phyloP scores from a whole-genome alignment of 2,329 filamentous ascomycete species.

The Colletotrichum filicis region DNA sequence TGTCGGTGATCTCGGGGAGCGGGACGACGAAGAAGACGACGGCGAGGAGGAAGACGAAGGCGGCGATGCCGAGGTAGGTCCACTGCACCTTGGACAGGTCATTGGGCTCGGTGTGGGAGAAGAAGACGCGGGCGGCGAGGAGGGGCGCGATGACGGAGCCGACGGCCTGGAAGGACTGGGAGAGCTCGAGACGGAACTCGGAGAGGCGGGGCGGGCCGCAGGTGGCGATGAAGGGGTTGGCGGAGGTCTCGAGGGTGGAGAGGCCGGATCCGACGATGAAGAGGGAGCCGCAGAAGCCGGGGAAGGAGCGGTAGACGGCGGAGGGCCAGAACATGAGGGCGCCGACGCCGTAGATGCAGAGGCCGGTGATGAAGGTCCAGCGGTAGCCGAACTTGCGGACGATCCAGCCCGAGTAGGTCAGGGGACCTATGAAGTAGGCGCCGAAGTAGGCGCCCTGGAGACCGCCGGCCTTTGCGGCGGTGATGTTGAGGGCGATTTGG shows the following conservation, averaged over 20 bases:
- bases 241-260: conserved; percentile 67
- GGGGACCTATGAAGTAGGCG: conserved; percentile 51
- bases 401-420: conserved; percentile 59
- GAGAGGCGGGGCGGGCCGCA: conserved; percentile 69
- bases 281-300: conserved; percentile 69
- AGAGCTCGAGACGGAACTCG: conserved; percentile 68
- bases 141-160: conserved; percentile 69
- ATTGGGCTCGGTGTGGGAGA: conserved; percentile 61
- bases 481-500: conserved; percentile 56
- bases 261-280: conserved; percentile 54
- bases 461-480: conserved; percentile 56
- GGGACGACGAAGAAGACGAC: conserved; percentile 67
- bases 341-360: conserved; percentile 66
- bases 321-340: conserved; percentile 69
- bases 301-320: conserved; percentile 64
- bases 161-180: conserved; percentile 68
- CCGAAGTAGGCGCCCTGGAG: conserved; percentile 65
- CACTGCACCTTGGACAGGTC: conserved; percentile 70
- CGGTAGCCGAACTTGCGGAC: conserved; percentile 74
- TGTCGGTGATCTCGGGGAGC: conserved; percentile 66
- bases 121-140: conserved; percentile 70
- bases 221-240: conserved; percentile 63
- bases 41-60: conserved; percentile 67
- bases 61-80: conserved; percentile 71
- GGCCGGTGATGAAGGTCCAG: conserved; percentile 73